Percentiles rank a stretch among this genome's conserved stretches.
These are phyloP conservation scores for Xylaria sp. DNA, from an alignment of 2,329 filamentous ascomycete genomes.

Conservation along the genomic window DNA sequence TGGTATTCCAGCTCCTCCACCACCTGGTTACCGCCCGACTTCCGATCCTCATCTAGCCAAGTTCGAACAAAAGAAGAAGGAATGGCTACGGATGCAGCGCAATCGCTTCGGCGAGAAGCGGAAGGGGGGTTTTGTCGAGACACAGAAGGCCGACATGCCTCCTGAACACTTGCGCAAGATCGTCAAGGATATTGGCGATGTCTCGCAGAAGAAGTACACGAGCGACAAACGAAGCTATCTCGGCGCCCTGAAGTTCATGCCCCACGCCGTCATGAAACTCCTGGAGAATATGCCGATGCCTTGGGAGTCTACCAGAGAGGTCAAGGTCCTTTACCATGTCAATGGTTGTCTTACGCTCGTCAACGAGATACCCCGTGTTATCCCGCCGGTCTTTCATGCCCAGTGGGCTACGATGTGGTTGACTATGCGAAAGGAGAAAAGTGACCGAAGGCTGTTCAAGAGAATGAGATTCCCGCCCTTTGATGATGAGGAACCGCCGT, in stretches of 20 bases:
- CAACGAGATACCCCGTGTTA: conserved; percentile 93
- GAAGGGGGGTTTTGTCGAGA: conserved; percentile 93
- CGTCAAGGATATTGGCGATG: conserved; percentile 96
- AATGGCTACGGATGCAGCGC: conserved; percentile 89
- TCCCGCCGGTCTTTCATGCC: conserved; percentile 95
- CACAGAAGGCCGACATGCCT: conserved; percentile 97
- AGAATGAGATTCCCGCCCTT: conserved; percentile 98
- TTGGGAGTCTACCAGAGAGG: conserved; percentile 93
- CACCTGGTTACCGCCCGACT: conserved; percentile 76
- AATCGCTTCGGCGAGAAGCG: conserved; percentile 96
- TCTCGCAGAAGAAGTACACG: conserved; percentile 98
- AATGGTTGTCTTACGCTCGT: conserved; percentile 96
- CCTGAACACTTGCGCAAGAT: conserved; percentile 98
- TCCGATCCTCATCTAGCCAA: conserved; percentile 83
- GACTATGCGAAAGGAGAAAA: conserved; percentile 96
- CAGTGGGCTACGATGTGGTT: conserved; percentile 99
- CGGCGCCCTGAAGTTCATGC: conserved; percentile 98
- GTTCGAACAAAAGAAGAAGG: conserved; percentile 97
- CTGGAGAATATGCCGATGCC: conserved; percentile 99
- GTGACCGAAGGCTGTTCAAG: conserved; percentile 92
- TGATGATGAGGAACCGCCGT: conserved; percentile 93
- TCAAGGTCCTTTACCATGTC: conserved; percentile 97
- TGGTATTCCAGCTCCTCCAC: conserved; percentile 62
- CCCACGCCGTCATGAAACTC: conserved; percentile 92
- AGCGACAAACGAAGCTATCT: conserved; percentile 98